These are phyloP conservation scores for Hortiboletus campestris DNA, from an alignment of 768 basidiomycete genomes.

Conservation along the genomic window DNA sequence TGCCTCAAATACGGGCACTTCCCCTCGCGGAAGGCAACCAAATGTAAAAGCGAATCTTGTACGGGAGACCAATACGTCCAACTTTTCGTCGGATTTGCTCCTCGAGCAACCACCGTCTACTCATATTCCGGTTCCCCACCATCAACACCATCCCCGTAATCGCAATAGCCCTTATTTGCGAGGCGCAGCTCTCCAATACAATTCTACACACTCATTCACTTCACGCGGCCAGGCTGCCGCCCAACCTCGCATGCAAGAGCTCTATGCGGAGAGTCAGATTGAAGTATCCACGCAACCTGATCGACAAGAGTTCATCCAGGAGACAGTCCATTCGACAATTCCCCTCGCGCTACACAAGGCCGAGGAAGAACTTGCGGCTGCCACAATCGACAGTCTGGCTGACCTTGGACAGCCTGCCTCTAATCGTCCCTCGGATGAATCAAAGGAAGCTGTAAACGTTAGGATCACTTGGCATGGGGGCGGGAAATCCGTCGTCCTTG, in stretches of 20 bases:
- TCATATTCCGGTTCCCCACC: slow-evolving; percentile 38
- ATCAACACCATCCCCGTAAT: slow-evolving; percentile 31
- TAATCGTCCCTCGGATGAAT: slow-evolving; percentile 25
- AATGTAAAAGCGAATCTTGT: slow-evolving; percentile 29
- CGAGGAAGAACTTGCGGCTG: slow-evolving; percentile 26
- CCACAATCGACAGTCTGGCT: slow-evolving; percentile 4
- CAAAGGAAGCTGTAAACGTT: slow-evolving; percentile 37
- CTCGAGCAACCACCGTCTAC: slow-evolving; percentile 44
- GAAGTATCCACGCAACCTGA: slow-evolving; percentile 30
- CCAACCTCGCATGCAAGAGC: slow-evolving; percentile 45
- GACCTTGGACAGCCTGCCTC: slow-evolving; percentile 22
- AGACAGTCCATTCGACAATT: slow-evolving; percentile 62
- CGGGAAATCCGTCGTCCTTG: slow-evolving; percentile 62
- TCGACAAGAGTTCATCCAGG: slow-evolving; percentile 45
- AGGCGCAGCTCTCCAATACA: slow-evolving; percentile 37
- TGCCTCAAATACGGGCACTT: slow-evolving; percentile 35
- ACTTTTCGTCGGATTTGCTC: slow-evolving; percentile 39
- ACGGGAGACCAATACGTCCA: slow-evolving; percentile 27
- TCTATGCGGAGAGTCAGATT: slow-evolving; percentile 39
- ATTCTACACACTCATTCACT: slow-evolving; percentile 44
- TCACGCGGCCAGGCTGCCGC: slow-evolving; percentile 33
- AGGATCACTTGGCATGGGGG: slow-evolving; percentile 67
- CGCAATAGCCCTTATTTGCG: slow-evolving; percentile 36
- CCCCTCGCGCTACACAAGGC: slow-evolving; percentile 50
- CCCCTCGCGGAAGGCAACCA: slow-evolving; percentile 33